Evolutionary conservation across 768 basidiomycete species (phyloP).

Genomic region (Suillus occidentalis): DNA sequence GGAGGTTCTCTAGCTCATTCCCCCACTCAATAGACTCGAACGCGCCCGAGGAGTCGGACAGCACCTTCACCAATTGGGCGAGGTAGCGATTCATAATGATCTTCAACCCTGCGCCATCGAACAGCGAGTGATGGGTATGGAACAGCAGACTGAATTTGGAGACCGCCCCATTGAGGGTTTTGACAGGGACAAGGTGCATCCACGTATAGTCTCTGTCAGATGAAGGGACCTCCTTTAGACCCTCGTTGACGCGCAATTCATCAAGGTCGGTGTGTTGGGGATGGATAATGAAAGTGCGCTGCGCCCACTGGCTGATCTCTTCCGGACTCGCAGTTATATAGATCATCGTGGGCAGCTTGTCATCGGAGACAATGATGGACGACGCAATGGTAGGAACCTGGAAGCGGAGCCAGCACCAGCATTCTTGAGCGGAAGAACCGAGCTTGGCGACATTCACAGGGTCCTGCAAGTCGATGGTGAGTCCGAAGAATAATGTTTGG

Average conservation of each 20-base stretch:
- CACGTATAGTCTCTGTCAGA: background rate
- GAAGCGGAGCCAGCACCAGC: background rate
- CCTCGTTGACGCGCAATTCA: background rate
- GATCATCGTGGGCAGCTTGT: background rate
- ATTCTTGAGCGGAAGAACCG: background rate
- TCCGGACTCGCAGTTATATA: background rate
- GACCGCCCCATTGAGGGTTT: background rate
- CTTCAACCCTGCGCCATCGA: background rate
- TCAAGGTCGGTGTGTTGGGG: background rate
- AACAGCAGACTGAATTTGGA: background rate
- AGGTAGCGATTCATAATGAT: background rate
- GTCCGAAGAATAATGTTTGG: background rate
- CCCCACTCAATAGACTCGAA: background rate
- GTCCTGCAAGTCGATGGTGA: background rate
- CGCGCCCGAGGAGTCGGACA: background rate
- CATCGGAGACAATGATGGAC: background rate
- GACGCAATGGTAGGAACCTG: background rate
- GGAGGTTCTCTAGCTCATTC: background rate
- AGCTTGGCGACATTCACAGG: background rate
- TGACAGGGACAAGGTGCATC: background rate
- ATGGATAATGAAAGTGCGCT: background rate
- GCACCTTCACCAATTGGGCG: background rate
- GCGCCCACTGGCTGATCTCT: background rate
- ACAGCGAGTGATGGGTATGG: background rate
- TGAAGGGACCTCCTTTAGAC: background rate